phyloP scores from a whole-genome alignment of 2,329 filamentous ascomycete species.

The Neoscytalidium dimidiatum region DNA sequence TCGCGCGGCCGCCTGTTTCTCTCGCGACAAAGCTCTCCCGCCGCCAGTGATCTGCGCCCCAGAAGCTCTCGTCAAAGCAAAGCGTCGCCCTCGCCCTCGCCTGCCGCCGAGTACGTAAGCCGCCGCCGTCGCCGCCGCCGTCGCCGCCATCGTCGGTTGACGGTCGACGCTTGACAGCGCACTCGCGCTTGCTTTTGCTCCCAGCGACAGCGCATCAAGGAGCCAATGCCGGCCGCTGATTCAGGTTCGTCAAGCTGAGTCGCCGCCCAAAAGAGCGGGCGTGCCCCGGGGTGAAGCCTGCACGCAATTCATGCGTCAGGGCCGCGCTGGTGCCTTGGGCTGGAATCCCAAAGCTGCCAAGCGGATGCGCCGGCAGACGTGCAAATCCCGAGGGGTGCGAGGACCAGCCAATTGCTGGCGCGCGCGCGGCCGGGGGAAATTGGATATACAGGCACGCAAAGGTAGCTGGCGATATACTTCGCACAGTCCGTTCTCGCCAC shows the following conservation, averaged over 20 bases:
- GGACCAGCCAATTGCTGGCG: constrained; percentile 1
- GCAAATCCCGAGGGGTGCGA: constrained; percentile 9
- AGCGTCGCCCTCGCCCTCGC: neutral
- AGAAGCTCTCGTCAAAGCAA: neutral
- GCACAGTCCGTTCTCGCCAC: constrained; percentile 1
- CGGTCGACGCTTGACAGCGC: constrained; percentile 11
- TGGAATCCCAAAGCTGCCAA: constrained; percentile 18
- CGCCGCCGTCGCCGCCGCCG: neutral
- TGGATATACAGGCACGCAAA: constrained; percentile 15
- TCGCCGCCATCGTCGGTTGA: neutral
- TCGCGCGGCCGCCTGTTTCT: neutral
- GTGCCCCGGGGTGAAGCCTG: constrained; percentile 8
- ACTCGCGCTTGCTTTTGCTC: neutral
- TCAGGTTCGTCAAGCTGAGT: constrained; percentile 19
- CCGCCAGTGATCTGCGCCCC: neutral
- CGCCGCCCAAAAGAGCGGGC: constrained; percentile 14
- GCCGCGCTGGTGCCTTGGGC: constrained; percentile 14
- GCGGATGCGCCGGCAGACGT: constrained; percentile 16
- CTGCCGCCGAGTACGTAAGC: constrained; percentile 9
- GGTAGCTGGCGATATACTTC: constrained; percentile 17
- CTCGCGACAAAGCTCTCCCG: neutral
- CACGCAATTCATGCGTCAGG: constrained; percentile 7
- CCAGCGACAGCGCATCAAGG: constrained; percentile 16
- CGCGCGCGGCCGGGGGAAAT: constrained; percentile 16
- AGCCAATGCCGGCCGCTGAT: constrained; percentile 12